A percentile compares a stretch with the other conserved stretches of the same genome.
These are phyloP conservation scores for Mycoemilia scoparia DNA, from an alignment of 192 early-diverging fungal species.

Conservation along the genomic window DNA sequence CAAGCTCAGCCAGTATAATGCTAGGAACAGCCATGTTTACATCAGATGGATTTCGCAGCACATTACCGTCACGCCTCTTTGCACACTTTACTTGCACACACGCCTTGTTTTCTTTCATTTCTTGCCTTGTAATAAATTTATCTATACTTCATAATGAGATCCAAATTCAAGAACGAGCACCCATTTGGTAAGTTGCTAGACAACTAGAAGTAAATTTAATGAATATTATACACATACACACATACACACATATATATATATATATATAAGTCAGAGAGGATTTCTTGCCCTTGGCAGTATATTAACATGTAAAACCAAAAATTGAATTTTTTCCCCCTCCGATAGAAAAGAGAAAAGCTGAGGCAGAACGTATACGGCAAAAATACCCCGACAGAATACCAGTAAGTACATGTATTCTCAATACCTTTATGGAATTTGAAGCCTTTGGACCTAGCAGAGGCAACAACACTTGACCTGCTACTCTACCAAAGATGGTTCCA, in stretches of 20 bases:
- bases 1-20: no score
- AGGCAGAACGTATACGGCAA: slow-evolving; percentile 87
- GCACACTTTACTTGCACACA: no score
- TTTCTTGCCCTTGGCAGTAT: not conserved
- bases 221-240: not conserved
- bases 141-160: slow-evolving; percentile 57
- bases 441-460: not conserved
- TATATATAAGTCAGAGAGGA: not conserved
- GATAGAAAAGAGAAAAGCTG: slow-evolving; percentile 85
- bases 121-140: no score
- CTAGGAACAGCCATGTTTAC: no score
- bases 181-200: slow-evolving; percentile 53
- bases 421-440: not conserved
- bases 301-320: not conserved
- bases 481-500: not conserved
- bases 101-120: no score
- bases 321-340: not conserved
- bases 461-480: slow-evolving; percentile 4
- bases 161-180: slow-evolving; percentile 95
- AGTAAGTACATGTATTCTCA: slow-evolving; percentile 24
- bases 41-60: no score
- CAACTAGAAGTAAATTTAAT: not conserved
- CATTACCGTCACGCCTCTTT: no score
- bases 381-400: slow-evolving; percentile 91
- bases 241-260: not conserved